Conservation (phyloP, 208 protist species). For the Crithidia expoeki region DNA sequence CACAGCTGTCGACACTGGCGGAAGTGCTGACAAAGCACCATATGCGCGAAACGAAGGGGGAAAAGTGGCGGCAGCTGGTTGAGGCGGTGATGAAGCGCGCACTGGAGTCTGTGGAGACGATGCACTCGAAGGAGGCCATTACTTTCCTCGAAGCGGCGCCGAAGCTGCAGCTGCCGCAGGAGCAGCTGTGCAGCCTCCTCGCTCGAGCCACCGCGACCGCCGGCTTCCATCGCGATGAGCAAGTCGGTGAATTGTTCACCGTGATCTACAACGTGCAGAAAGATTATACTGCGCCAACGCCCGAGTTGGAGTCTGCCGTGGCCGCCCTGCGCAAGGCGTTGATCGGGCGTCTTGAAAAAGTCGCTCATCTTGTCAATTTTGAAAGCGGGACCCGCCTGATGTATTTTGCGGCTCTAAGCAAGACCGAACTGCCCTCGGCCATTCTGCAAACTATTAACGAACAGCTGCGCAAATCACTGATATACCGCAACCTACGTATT, state of each 20-base stretch:
- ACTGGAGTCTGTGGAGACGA: conserved; percentile 47
- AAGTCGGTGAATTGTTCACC: conserved; percentile 58
- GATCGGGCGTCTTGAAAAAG: conserved; percentile 59
- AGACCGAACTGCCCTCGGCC: conserved; percentile 41
- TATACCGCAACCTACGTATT: conserved; percentile 32
- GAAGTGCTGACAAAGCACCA: conserved; percentile 41
- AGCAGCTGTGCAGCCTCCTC: conserved; percentile 54
- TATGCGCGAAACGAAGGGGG: conserved; percentile 40
- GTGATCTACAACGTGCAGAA: conserved; percentile 35
- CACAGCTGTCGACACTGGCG: conserved; percentile 78
- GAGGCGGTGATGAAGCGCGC: conserved; percentile 37
- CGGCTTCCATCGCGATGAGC: conserved; percentile 71
- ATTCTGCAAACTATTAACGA: conserved; percentile 46
- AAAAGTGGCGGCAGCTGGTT: conserved; percentile 45
- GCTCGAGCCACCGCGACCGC: conserved; percentile 53
- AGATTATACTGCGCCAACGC: conserved; percentile 15
- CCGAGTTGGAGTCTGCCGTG: conserved; percentile 38
- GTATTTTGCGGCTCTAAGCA: conserved; percentile 21
- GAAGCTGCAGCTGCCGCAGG: conserved; percentile 39
- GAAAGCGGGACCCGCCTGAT: conserved; percentile 41
- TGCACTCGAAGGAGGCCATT: conserved; percentile 79
- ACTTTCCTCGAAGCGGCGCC: conserved; percentile 53
- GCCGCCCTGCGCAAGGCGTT: conserved; percentile 45
- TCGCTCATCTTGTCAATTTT: conserved; percentile 41
- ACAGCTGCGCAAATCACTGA: conserved; percentile 31